Evolutionary conservation across 2,329 filamentous ascomycete species (phyloP).

Genomic region (Ascochyta viciae-villosae): DNA sequence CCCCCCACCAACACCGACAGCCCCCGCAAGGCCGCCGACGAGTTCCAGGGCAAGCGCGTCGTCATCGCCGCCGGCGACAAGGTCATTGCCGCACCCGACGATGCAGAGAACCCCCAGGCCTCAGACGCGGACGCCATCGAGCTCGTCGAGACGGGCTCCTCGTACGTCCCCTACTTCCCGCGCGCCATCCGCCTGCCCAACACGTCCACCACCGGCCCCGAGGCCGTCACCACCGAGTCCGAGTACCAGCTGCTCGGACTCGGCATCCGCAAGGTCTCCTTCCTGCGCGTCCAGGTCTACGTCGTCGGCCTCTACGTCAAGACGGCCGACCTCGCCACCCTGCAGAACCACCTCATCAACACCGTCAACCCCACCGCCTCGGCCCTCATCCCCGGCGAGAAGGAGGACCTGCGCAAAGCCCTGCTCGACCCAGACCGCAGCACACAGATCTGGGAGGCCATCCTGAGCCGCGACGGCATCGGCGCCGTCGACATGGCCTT

Average conservation of each 20-base stretch:
- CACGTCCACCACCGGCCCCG: constrained; percentile 42
- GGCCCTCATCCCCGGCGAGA: constrained; percentile 82
- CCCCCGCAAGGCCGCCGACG: constrained; percentile 41
- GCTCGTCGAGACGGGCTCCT: constrained; percentile 81
- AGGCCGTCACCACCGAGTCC: constrained; percentile 38
- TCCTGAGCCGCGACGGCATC: constrained; percentile 65
- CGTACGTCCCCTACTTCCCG: constrained; percentile 80
- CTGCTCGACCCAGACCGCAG: constrained; percentile 74
- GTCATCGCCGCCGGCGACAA: constrained; percentile 69
- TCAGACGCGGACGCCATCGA: constrained; percentile 66
- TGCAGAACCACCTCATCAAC: constrained; percentile 79
- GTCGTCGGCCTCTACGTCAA: constrained; percentile 92
- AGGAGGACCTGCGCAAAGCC: constrained; percentile 71
- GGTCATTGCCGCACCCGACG: constrained; percentile 54
- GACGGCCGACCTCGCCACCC: constrained; percentile 77
- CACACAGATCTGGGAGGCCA: constrained; percentile 75
- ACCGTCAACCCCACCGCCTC: constrained; percentile 80
- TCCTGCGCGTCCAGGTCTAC: constrained; percentile 90
- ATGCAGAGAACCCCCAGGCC: constrained; percentile 38
- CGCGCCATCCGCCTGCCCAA: constrained; percentile 70
- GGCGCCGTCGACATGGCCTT: constrained; percentile 74
- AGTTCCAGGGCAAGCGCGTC: constrained; percentile 63
- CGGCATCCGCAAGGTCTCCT: constrained; percentile 88
- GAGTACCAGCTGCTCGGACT: constrained; percentile 89
- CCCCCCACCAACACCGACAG: constrained; percentile 40